Conservation (phyloP, 805 yeast species). For the Metschnikowia noctiluminum region DNA sequence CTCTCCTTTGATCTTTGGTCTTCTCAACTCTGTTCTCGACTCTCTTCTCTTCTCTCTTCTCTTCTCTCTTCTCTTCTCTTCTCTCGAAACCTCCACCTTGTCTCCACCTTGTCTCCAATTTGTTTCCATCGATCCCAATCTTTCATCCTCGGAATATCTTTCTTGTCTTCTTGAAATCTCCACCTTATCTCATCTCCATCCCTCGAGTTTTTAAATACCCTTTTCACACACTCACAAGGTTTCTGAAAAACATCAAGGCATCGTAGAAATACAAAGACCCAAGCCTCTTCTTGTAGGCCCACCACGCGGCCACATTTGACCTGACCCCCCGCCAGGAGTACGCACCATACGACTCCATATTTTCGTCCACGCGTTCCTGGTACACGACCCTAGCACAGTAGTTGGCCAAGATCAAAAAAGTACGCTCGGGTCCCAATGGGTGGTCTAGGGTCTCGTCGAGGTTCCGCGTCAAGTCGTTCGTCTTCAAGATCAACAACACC, state of each 20-base stretch:
- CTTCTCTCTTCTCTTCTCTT: too few species aligned
- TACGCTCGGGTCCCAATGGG: slow-evolving; percentile 83
- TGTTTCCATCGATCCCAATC: too few species aligned
- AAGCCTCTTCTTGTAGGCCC: slow-evolving; percentile 29
- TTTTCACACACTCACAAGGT: slow-evolving; percentile 1
- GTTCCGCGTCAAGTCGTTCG: slow-evolving; percentile 88
- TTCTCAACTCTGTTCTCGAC: too few species aligned
- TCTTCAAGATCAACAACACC: slow-evolving; percentile 81
- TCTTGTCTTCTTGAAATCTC: too few species aligned
- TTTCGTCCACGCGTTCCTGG: slow-evolving; percentile 54
- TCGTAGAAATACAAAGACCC: slow-evolving; percentile 35
- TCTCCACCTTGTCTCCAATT: too few species aligned
- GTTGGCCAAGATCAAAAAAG: slow-evolving; percentile 83
- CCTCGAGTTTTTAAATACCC: neutral
- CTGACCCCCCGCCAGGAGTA: slow-evolving; percentile 22
- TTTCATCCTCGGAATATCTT: too few species aligned
- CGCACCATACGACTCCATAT: slow-evolving; percentile 16
- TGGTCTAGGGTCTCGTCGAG: slow-evolving; percentile 79
- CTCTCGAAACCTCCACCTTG: too few species aligned
- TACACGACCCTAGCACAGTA: slow-evolving; percentile 84
- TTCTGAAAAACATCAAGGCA: slow-evolving; percentile 23
- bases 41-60: too few species aligned
- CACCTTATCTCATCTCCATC: neutral
- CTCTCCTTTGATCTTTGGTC: too few species aligned
- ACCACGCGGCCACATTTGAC: slow-evolving; percentile 27